Conservation (phyloP, 768 basidiomycete species). For the Pleurotus pulmonarius region DNA sequence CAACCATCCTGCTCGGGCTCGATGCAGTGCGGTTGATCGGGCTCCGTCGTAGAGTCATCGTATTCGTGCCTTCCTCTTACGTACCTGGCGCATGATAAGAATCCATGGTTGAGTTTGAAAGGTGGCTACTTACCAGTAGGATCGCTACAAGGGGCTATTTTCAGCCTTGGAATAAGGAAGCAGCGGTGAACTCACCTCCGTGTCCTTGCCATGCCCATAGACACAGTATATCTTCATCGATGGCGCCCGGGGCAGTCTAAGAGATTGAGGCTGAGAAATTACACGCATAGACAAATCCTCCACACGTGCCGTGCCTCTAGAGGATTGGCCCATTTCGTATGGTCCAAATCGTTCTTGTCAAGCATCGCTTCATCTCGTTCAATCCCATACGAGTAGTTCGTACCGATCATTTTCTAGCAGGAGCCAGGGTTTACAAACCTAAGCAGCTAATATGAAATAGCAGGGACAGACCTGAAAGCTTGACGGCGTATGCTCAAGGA, state of each 20-base stretch:
- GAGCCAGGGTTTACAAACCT: neutral
- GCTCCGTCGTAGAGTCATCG: conserved; percentile 52
- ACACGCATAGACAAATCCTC: neutral
- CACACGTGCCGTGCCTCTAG: conserved; percentile 63
- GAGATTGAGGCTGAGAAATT: neutral
- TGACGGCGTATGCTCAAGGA: conserved; percentile 75
- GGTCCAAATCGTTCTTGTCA: conserved; percentile 65
- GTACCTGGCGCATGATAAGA: conserved; percentile 45
- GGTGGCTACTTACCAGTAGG: conserved; percentile 62
- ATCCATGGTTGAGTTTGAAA: neutral
- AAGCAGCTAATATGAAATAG: neutral
- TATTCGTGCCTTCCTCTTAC: conserved; percentile 65
- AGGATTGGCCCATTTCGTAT: conserved; percentile 90
- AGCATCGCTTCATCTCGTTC: conserved; percentile 70
- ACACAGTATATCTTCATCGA: conserved; percentile 91
- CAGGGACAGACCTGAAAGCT: conserved; percentile 64
- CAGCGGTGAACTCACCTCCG: conserved; percentile 57
- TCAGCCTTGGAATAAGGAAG: neutral
- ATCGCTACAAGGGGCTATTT: conserved; percentile 45
- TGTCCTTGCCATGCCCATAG: conserved; percentile 95
- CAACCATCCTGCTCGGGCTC: conserved; percentile 40
- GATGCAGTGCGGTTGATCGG: conserved; percentile 36
- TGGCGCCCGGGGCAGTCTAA: conserved; percentile 82
- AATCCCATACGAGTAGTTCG: conserved; percentile 87
- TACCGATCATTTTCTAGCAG: conserved; percentile 68